phyloP scores from a whole-genome alignment of 2,329 filamentous ascomycete genomes.

The Coniochaeta hoffmannii region DNA sequence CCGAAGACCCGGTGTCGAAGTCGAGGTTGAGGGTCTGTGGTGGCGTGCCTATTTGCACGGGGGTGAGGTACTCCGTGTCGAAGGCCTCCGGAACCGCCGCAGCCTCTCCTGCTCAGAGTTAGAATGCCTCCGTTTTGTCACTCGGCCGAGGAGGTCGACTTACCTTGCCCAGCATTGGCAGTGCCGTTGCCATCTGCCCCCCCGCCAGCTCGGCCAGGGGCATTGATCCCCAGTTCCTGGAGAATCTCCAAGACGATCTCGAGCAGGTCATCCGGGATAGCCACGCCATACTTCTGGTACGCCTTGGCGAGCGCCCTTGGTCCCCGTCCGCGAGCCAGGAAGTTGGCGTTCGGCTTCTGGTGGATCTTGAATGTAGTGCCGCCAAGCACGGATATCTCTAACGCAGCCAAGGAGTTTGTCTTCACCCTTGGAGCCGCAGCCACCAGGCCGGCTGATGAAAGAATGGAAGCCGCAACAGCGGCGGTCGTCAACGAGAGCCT shows the following conservation, averaged over 20 bases:
- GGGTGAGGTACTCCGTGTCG: constrained; percentile 45
- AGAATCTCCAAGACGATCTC: constrained; percentile 24
- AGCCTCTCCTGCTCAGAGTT: constrained; percentile 24
- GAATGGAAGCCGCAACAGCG: constrained; percentile 23
- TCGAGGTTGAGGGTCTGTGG: constrained; percentile 51
- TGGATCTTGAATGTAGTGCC: constrained; percentile 30
- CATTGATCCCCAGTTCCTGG: constrained; percentile 23
- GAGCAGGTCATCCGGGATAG: constrained; percentile 25
- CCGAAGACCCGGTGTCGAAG: constrained; percentile 61
- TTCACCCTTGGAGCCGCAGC: constrained; percentile 20
- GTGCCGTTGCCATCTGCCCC: background rate
- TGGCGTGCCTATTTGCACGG: constrained; percentile 50
- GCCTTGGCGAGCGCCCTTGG: constrained; percentile 29
- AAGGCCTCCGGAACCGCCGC: constrained; percentile 34
- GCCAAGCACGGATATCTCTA: constrained; percentile 27
- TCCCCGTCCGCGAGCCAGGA: constrained; percentile 24
- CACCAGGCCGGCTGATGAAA: constrained; percentile 19
- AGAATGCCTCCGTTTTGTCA: constrained; percentile 6
- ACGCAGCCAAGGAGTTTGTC: constrained; percentile 13
- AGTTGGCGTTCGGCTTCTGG: constrained; percentile 30
- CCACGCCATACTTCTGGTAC: constrained; percentile 29
- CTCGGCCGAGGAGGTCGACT: background rate
- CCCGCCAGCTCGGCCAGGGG: background rate
- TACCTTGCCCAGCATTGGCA: constrained; percentile 11
- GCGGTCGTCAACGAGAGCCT: constrained; percentile 24